Base-by-base conservation (phyloP, 2,329 filamentous ascomycete genomes). In the Bipolaris oryzae region DNA sequence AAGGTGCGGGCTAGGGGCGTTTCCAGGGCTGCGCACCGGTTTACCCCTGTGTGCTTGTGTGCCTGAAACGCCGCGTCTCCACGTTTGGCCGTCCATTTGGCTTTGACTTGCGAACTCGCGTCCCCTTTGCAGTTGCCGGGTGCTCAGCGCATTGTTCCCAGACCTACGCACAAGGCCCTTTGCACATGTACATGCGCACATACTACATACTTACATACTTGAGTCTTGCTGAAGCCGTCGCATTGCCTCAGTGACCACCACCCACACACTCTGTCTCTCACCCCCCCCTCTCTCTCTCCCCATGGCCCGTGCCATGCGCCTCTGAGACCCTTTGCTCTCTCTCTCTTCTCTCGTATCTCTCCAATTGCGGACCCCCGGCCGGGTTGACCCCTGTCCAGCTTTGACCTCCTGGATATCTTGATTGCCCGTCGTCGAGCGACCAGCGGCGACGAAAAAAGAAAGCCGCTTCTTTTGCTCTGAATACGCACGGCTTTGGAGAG, bases 1-100 rank as follows among this genome's bases (percentile, higher is more conserved):
- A 23, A 41, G 33, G 21, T 34, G 20, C 20, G 21, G 35, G 50
- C 41, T 34, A 39, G 35, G 52, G 41, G 21, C 52, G 45, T 38
- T 25, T 28, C 39, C 33, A 18, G 42, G 21, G 42, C 42, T 20
- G 41, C 50, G 50, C 50, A 42, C 35, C 18, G 33, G 28, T 9
- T 20, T 18, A 49, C 46, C 35, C 37, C 50, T 34, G 25, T 45
- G 39, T 39, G 43, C 35, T 44, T 39, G 23, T 45, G 57, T 47
- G 48, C 53, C 45, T 63, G 58, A 63, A 58, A 58, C 58, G 49
- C 53, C n/a, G 28, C 11, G 50, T 37, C 25, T 53, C 57, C 41
- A 50, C 52, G 18, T 35, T 38, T 28, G 39, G 34, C 44, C 42
- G 47, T 48, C 48, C 50, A 35, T 48, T 21, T 43, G 49, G 37